Base-by-base conservation (phyloP, 2,329 filamentous ascomycete genomes). In the Neospermospora avenae region DNA sequence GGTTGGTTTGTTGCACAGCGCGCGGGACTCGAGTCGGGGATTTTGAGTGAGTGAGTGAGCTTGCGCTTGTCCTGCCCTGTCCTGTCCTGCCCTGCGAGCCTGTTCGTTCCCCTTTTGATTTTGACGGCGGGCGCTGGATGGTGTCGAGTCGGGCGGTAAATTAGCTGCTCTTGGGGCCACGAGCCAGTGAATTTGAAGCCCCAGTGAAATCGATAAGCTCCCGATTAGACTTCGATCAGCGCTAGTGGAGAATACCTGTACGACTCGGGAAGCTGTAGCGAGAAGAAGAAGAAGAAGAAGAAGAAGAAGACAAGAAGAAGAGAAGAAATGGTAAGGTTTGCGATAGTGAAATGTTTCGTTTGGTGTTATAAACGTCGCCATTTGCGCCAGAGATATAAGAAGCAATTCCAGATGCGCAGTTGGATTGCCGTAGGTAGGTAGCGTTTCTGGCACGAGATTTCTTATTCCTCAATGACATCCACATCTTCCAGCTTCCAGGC, bases 81-180 rank as follows among this genome's bases (percentile, higher is more conserved):
- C n/a, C n/a, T n/a, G n/a, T n/a, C n/a, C n/a, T n/a, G n/a, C n/a
- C n/a, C 45, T 34, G 4, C 18, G 34, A 25, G 25, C 25, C 13
- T 20, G 4, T 8, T 7, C 7, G 13, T 42, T 18, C 41, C 39
- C 7, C n/a, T 41, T 55, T 13, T 54, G 48, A 54, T 49, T 55
- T 61, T 60, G 58, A 60, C 22, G 52, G 44, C 25, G 28, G 28
- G 42, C 28, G n/a, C 35, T 25, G 45, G 53, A 56, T 34, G 54
- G 42, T 39, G n/a, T 24, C 24, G 57, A 49, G 53, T 25, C 51
- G 46, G 60, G 56, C 56, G 48, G 49, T 61, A 61, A 55, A 55
- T 52, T 58, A 45, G 31, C 31, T 56, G 25, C 35, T 18, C 25
- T 49, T 51, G 49, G 41, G 46, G n/a, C 10, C 35, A 18, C 14